Evolutionary conservation across 2,329 filamentous ascomycete species (phyloP).

Genomic region (Rhinocladiella mackenziei): DNA sequence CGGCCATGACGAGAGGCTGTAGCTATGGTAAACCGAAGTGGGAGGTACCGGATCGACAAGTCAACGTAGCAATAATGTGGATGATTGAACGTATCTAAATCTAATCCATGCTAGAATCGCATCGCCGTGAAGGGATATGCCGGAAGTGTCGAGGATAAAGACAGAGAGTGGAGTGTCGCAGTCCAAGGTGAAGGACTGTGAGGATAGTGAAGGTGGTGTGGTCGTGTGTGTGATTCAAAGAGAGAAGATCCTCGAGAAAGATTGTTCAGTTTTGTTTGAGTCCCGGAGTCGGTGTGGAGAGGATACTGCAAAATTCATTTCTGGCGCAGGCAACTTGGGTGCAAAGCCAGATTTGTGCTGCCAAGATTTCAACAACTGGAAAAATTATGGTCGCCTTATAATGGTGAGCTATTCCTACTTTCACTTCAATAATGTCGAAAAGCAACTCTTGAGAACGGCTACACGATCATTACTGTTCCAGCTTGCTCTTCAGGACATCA

Average conservation of each 20-base stretch:
- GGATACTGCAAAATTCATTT: background rate
- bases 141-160: background rate
- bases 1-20: conserved; percentile 35
- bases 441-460: too few species aligned
- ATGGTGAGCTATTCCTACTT: too few species aligned
- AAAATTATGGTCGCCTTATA: too few species aligned
- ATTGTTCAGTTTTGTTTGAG: too few species aligned
- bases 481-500: too few species aligned
- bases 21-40: conserved; percentile 5
- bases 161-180: conserved; percentile 4
- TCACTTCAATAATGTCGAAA: too few species aligned
- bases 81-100: conserved; percentile 9
- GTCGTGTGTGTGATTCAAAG: too few species aligned
- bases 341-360: too few species aligned
- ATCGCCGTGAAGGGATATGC: conserved; percentile 1
- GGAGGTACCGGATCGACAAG: conserved; percentile 16
- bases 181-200: background rate
- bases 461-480: too few species aligned
- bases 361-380: background rate
- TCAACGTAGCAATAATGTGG: conserved; percentile 9
- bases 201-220: background rate
- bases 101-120: conserved; percentile 22
- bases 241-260: too few species aligned
- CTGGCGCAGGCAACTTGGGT: too few species aligned
- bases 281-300: conserved; percentile 1